Evolutionary conservation across 2,329 filamentous ascomycete species (phyloP), one percentile per base, ranked within the genome.

Genomic region (Claviceps spartinae): DNA sequence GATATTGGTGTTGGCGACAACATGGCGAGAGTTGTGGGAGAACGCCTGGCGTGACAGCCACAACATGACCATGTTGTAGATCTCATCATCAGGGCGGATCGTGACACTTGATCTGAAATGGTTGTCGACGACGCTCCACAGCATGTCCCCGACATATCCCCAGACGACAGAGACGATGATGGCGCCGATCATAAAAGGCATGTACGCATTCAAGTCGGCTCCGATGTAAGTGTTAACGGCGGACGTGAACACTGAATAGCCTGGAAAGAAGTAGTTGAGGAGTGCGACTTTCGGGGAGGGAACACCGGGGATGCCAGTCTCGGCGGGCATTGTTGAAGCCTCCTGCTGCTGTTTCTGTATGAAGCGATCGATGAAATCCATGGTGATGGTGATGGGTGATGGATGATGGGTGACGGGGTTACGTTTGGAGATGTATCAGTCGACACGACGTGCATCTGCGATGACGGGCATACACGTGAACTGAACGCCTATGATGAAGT

Each of bases 21-120:
- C 83, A 45, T 74, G 74, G 14, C 79, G 78, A 0, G 81, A 77
- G 5, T 69, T 67, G 54, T 76, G 73, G 20, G 80, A 73, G 57
- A 86, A 85, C 3, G 68, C 64, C 63, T 87, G 83, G 37, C 70
- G 66, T 2, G 82, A 74, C 2, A 86, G 74, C 83, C 83, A 87
- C 26, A 72, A 73, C 81, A 86, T 85, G 42, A 86, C 60, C 60
- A 85, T 84, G 61, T 82, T 82, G 69, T 85, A 87, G 52, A 85
- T 78, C 62, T 87, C 83, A 58, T 88, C 84, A 53, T 86, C 82
- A 30, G 78, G 74, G 45, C 81, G 75, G 41, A 88, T 77, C 58
- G 83, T 78, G 18, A 83, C 82, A 1, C 76, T 78, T 3, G 79
- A 83, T 72, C 85, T 81, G 58, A 83, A 75, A 58, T 84, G 69